Evolutionary conservation across 306 rosid species (phyloP), one percentile per base, ranked within the genome.

Genomic region (Prinsepia uniflora): DNA sequence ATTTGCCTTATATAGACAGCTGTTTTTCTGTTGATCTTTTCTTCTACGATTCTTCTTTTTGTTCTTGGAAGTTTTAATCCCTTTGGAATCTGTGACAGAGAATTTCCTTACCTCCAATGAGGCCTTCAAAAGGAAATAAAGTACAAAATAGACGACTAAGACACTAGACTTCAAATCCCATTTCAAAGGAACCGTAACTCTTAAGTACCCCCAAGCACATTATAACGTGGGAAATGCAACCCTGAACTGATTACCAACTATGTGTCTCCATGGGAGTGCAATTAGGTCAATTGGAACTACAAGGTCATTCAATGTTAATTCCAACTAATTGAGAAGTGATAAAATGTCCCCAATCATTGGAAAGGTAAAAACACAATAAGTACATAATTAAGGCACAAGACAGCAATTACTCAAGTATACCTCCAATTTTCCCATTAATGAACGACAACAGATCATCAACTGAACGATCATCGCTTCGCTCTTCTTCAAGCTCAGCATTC

Each of bases 371-470:
- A 52, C 34, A 3, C 45, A 47, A 64, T 20, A 42, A 45, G 54
- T 54, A 75, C 15, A 45, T 50, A 72, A 4, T 55, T 74, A 70
- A 71, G 48, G 60, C 24, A 30, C 48, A 79, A 36, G 57, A 34
- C 11, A 56, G 58, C 45, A 39, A 58, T 53, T 42, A 44, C 47
- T 58, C 36, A 47, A 55, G 67, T 54, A 77, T 83, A 87, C 96
- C 92, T 82, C 80, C 80, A 65, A 83, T 84, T 70, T 72, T 88
- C 63, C 92, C 95, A 70, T 92, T 92, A 71, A 92, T 92, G 77
- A 87, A 92, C 64, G 96, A 84, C 81, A 92, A 84, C 34, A 92
- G 89, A 72, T 92, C 95, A 71, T 92, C 96, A 22, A 92, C 89
- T 46, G 98, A 92, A 46, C 95, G 96, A 36, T 92, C 92, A 74